These are phyloP conservation scores for Eremochloa ophiuroides DNA, from an alignment of 176 grass and related monocot genomes.

Conservation along the genomic window DNA sequence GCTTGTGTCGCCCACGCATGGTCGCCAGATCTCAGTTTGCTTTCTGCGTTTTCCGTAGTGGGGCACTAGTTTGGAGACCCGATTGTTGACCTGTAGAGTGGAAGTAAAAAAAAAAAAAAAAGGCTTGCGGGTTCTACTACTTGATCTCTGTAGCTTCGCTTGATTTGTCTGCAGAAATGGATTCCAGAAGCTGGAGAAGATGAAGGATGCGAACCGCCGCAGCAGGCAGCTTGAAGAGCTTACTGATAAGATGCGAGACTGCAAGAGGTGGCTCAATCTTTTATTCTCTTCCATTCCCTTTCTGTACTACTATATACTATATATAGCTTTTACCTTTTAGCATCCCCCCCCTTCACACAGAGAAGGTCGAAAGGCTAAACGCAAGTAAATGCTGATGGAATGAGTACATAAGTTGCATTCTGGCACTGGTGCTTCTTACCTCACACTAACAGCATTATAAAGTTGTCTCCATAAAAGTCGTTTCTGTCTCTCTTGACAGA, in stretches of 20 bases:
- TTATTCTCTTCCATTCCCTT: not conserved
- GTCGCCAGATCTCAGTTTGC: conserved; percentile 6
- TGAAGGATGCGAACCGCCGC: conserved; percentile 83
- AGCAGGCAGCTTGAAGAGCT: conserved; percentile 90
- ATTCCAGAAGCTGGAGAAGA: conserved; percentile 96
- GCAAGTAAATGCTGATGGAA: not conserved
- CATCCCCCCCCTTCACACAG: not conserved
- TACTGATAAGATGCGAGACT: conserved; percentile 92
- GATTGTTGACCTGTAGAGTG: not conserved
- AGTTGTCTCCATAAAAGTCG: not conserved
- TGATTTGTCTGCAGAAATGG: conserved; percentile 62
- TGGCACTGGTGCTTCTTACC: not conserved
- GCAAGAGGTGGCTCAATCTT: conserved; percentile 62
- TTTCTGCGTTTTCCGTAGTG: not conserved
- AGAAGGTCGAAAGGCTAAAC: not conserved
- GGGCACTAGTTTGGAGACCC: not conserved
- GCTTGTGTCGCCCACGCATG: not conserved
- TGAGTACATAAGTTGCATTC: not conserved
- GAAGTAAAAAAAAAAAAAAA: not conserved
- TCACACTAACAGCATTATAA: not conserved
- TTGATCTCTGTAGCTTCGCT: not conserved
- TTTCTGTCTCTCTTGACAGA: not conserved
- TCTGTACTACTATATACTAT: not conserved
- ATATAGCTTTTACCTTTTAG: not conserved
- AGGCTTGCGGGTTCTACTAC: not conserved